Percentiles rank a stretch among this genome's conserved stretches.
phyloP scores from a whole-genome alignment of 208 protist species.

The Leishmania tarentolae region DNA sequence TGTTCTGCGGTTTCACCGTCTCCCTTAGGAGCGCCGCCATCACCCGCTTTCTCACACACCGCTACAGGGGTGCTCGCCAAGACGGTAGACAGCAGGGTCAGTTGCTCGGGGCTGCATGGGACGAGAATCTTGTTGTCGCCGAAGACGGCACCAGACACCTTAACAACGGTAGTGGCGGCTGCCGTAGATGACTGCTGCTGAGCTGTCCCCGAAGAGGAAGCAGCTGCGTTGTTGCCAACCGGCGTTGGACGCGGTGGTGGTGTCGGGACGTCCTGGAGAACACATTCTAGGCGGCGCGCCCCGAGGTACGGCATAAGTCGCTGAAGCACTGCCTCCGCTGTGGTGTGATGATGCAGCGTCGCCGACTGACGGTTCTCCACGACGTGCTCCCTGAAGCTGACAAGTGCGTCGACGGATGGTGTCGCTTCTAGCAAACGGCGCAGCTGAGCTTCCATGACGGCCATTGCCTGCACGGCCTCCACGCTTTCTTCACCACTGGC shows the following conservation, averaged over 20 bases:
- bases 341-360: background rate
- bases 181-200: background rate
- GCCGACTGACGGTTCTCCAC: background rate
- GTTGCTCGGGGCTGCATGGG: conserved; percentile 56
- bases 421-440: conserved; percentile 21
- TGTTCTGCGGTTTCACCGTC: background rate
- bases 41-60: background rate
- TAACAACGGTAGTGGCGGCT: conserved; percentile 18
- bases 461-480: conserved; percentile 4
- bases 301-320: conserved; percentile 32
- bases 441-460: conserved; percentile 19
- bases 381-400: conserved; percentile 38
- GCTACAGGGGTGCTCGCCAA: conserved; percentile 6
- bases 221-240: background rate
- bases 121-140: conserved; percentile 59
- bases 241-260: background rate
- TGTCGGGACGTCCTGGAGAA: conserved; percentile 22
- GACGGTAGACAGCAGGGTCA: conserved; percentile 54
- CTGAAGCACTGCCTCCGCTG: conserved; percentile 32
- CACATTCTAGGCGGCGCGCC: conserved; percentile 7
- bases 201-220: background rate
- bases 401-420: conserved; percentile 35
- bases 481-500: background rate
- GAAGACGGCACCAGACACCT: conserved; percentile 45
- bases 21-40: background rate